Evolutionary conservation across 1,139 yeast genomes (phyloP).

Genomic region (Suhomyces kunorum): DNA sequence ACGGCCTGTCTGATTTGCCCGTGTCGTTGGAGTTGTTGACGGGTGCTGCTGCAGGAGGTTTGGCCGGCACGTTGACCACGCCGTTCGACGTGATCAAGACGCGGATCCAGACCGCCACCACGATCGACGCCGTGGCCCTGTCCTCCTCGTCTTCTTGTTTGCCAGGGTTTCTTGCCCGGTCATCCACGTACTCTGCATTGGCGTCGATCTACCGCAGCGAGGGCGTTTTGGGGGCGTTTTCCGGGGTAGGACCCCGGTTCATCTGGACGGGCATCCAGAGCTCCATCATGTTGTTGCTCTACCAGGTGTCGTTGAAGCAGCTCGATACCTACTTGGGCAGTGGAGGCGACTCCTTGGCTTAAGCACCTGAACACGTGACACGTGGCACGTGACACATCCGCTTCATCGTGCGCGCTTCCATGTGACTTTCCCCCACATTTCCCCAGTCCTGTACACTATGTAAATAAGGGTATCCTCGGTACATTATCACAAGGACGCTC

Average conservation of each 20-base stretch:
- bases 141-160: constrained; percentile 4
- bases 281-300: constrained; percentile 86
- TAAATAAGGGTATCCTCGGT: constrained; percentile 8
- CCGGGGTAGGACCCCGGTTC: constrained; percentile 95
- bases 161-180: constrained; percentile 38
- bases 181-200: constrained; percentile 65
- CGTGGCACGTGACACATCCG: background rate
- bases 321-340: constrained; percentile 26
- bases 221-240: constrained; percentile 77
- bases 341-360: background rate
- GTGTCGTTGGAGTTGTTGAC: constrained; percentile 68
- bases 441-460: constrained; percentile 4
- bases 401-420: too few species aligned
- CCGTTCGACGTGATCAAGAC: constrained; percentile 94
- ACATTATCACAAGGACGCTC: constrained; percentile 3
- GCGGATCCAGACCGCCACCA: constrained; percentile 71
- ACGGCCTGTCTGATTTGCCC: constrained; percentile 50
- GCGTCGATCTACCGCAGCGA: constrained; percentile 68
- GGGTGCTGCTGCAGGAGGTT: constrained; percentile 96
- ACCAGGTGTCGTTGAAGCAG: constrained; percentile 60
- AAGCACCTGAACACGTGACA: background rate
- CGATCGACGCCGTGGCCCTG: background rate
- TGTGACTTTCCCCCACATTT: background rate
- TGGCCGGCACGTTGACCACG: constrained; percentile 82
- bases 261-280: constrained; percentile 97